Conservation (phyloP, 164 flowering plant genomes). For the Kalanchoe fedtschenkoi region DNA sequence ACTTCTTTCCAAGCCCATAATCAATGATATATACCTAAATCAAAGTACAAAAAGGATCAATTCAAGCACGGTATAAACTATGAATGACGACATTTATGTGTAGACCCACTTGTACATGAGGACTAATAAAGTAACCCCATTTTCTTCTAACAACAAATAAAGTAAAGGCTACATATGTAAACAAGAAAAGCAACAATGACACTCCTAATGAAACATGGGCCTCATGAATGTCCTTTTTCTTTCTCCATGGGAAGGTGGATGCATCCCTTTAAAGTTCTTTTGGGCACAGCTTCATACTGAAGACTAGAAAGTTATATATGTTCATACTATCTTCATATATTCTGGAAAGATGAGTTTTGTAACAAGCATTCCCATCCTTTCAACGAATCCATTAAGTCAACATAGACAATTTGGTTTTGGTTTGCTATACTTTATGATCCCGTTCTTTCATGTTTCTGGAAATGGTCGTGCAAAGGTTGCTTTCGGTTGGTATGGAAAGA, state of each 20-base stretch:
- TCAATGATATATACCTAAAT: conserved; percentile 40
- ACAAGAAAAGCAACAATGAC: not conserved
- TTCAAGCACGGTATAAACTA: not conserved
- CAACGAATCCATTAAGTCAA: not conserved
- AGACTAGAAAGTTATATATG: too few species aligned
- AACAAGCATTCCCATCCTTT: not conserved
- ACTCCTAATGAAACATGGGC: not conserved
- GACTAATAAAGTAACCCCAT: not conserved
- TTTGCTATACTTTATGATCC: not conserved
- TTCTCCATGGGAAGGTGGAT: too few species aligned
- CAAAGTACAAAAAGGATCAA: not conserved
- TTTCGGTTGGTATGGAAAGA: not conserved
- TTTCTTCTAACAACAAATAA: not conserved
- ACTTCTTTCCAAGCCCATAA: conserved; percentile 46
- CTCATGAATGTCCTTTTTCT: not conserved
- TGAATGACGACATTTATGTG: not conserved
- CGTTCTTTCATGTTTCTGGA: not conserved
- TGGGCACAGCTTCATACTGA: too few species aligned
- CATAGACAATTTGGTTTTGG: not conserved
- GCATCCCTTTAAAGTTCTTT: too few species aligned
- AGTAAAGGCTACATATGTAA: not conserved
- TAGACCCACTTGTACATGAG: not conserved
- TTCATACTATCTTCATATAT: not conserved
- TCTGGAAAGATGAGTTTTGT: not conserved
- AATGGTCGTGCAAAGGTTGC: not conserved